Base-by-base conservation (phyloP, 2,329 filamentous ascomycete species). In the Bipolaris bicolor region DNA sequence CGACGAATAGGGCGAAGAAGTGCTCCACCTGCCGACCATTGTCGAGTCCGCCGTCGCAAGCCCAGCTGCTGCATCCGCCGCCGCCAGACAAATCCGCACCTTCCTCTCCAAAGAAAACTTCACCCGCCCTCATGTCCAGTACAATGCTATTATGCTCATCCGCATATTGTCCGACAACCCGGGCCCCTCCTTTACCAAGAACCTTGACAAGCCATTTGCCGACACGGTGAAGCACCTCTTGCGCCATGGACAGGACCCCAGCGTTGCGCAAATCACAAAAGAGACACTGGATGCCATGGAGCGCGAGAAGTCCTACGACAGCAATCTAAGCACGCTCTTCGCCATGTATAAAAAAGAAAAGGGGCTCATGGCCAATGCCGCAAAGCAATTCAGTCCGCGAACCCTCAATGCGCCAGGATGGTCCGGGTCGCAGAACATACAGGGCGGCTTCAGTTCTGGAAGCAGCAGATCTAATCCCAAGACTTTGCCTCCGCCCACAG, bases 21-120 rank as follows among this genome's bases (percentile, higher is more conserved):
- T 96, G 62, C 88, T 97, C 58, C 91, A 93, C 73, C 89, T 98
- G 34, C 95, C 95, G 7, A 86, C 89, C 57, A 97, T 99, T 65
- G 95, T 99, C 80, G 95, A 98, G 72, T 87, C 90, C 50, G 93
- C 93, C 81, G 95, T 98, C 76, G 97, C 93, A 26, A 96, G 91
- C 45, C 94, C 95, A 7, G 81, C 83, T 45, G 95, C 95, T 5
- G 93, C 94, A 22, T 87, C 88, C 63, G 90, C 93, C 69, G 91
- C 91, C 67, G 92, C 92, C 48, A 81, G 86, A 64, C 82, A 90
- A 64, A 91, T 98, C 72, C 90, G 91, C 73, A 93, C 91, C 76
- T 94, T 89, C 75, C 81, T 99, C 58, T 84, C 86, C 67, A 89
- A 88, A 64, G 90, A 93, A 44, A 87, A 91, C 77, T 82, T 78